These are phyloP conservation scores for Pelargonium fulgidum DNA, from an alignment of 441 rosid species.

Conservation along the genomic window DNA sequence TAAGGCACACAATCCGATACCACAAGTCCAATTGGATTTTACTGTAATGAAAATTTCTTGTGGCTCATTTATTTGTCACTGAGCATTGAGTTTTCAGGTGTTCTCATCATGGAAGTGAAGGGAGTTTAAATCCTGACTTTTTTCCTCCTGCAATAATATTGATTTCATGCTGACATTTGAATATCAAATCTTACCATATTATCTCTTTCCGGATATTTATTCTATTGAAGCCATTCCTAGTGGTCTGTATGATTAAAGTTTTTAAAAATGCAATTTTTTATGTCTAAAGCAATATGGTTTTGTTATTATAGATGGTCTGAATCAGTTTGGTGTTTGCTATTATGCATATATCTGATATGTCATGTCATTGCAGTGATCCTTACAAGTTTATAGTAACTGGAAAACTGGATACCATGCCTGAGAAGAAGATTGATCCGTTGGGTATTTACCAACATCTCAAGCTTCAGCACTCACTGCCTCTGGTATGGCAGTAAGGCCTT, in stretches of 20 bases:
- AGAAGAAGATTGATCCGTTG: background rate
- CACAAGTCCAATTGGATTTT: too few species aligned
- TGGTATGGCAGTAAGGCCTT: background rate
- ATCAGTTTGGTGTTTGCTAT: background rate
- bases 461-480: conserved; percentile 7
- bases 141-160: background rate
- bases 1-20: too few species aligned
- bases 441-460: background rate
- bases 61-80: background rate
- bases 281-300: too few species aligned
- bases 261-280: too few species aligned
- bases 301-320: too few species aligned
- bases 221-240: background rate
- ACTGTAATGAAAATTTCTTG: background rate
- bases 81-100: background rate
- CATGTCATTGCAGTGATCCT: conserved; percentile 9
- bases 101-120: background rate
- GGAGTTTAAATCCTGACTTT: background rate
- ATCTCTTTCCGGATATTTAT: background rate
- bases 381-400: background rate
- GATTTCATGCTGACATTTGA: background rate
- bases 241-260: too few species aligned
- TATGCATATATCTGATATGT: background rate
- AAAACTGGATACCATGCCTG: background rate
- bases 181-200: background rate